Evolutionary conservation across 2,329 filamentous ascomycete species (phyloP).

Genomic region (Claviceps pusilla): DNA sequence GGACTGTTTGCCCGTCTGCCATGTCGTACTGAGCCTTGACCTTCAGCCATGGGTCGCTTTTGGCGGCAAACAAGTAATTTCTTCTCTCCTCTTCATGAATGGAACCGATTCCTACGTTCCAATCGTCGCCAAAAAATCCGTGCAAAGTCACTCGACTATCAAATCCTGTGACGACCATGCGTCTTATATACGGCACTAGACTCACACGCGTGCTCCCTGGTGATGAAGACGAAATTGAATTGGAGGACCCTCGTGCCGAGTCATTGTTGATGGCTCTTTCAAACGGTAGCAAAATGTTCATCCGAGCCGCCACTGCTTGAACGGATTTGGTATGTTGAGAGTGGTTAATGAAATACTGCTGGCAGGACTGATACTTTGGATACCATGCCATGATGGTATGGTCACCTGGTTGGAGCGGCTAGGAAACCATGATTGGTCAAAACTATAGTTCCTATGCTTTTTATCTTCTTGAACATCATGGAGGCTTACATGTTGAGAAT

Average conservation of each 20-base stretch:
- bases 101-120: slow-evolving; percentile 62
- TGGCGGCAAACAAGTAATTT: slow-evolving; percentile 91
- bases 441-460: background rate
- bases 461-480: background rate
- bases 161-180: slow-evolving; percentile 81
- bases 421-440: background rate
- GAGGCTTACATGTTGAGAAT: slow-evolving; percentile 10
- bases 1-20: slow-evolving; percentile 65
- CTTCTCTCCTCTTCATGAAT: slow-evolving; percentile 79
- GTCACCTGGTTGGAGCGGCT: slow-evolving; percentile 30
- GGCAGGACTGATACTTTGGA: slow-evolving; percentile 76
- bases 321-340: slow-evolving; percentile 72
- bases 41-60: slow-evolving; percentile 76
- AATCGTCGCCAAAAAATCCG: slow-evolving; percentile 94
- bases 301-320: slow-evolving; percentile 74
- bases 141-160: slow-evolving; percentile 77
- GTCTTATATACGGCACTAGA: slow-evolving; percentile 76
- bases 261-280: slow-evolving; percentile 40
- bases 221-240: background rate
- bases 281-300: slow-evolving; percentile 84
- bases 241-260: slow-evolving; percentile 2
- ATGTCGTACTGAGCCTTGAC: slow-evolving; percentile 90
- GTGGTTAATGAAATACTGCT: slow-evolving; percentile 80
- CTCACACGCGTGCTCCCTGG: slow-evolving; percentile 7
- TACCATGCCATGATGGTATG: slow-evolving; percentile 90